Evolutionary conservation across 441 rosid species (phyloP).

Genomic region (Macaranga tanarius): DNA sequence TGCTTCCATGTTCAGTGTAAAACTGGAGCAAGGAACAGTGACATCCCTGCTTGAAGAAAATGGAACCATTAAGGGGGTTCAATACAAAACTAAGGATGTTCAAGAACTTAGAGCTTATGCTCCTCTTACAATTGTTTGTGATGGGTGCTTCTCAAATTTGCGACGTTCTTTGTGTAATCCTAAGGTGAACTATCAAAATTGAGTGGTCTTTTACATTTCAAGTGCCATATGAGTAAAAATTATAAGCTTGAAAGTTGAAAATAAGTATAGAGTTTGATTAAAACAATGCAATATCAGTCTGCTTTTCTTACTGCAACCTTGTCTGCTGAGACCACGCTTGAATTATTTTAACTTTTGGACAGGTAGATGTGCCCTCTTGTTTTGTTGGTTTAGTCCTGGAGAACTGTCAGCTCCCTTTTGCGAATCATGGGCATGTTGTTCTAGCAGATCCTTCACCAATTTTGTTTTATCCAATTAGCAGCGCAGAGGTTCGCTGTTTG

Average conservation of each 20-base stretch:
- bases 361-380: conserved; percentile 77
- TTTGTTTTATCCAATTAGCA: conserved; percentile 68
- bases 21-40: conserved; percentile 75
- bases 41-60: conserved; percentile 71
- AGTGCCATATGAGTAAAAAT: not conserved
- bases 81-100: conserved; percentile 73
- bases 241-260: not conserved
- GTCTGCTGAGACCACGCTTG: conserved; percentile 6
- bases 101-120: conserved; percentile 51
- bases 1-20: conserved; percentile 44
- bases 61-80: conserved; percentile 64
- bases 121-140: conserved; percentile 82
- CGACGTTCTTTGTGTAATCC: conserved; percentile 78
- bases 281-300: conserved; percentile 5
- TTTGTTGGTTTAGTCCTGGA: conserved; percentile 72
- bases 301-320: conserved; percentile 19
- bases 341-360: conserved; percentile 1
- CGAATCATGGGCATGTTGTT: conserved; percentile 68
- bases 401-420: conserved; percentile 66
- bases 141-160: conserved; percentile 86
- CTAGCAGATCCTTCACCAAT: conserved; percentile 72
- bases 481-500: conserved; percentile 66
- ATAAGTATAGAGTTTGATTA: not conserved
- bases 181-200: conserved; percentile 43
- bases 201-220: not conserved